Evolutionary conservation across 2,329 filamentous ascomycete species (phyloP).

Genomic region (Microsporum ferrugineum): DNA sequence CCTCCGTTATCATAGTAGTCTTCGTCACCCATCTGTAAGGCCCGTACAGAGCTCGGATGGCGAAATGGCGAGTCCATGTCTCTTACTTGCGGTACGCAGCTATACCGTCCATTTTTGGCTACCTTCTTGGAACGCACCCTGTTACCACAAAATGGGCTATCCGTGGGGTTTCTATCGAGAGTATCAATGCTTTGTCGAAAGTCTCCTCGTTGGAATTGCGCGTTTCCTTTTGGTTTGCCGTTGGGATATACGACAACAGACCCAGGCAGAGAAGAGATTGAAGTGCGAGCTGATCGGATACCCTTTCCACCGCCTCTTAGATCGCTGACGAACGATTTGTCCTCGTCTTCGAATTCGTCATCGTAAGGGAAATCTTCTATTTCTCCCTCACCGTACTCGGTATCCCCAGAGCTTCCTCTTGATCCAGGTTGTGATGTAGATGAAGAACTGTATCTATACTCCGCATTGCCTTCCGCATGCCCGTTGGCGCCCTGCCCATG

Average conservation of each 20-base stretch:
- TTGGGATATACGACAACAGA: conserved; percentile 27
- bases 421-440: conserved; percentile 4
- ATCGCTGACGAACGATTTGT: not conserved
- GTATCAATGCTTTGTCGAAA: not conserved
- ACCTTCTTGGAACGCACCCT: conserved; percentile 11
- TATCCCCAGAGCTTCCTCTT: not conserved
- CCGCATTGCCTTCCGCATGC: not conserved
- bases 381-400: not conserved
- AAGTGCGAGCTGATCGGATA: conserved; percentile 21
- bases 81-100: conserved; percentile 21
- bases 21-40: conserved; percentile 26
- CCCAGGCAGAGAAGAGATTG: conserved; percentile 31
- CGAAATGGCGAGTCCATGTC: conserved; percentile 31
- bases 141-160: not conserved
- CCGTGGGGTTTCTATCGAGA: not conserved
- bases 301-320: not conserved
- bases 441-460: not conserved
- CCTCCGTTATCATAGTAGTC: conserved; percentile 22
- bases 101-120: conserved; percentile 13
- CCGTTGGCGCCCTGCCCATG: not conserved
- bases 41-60: conserved; percentile 36
- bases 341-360: not conserved
- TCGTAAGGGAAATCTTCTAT: not conserved
- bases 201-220: not conserved
- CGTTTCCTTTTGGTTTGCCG: not conserved